Base-by-base conservation (phyloP, 2,329 filamentous ascomycete genomes). In the Colletotrichum siamense region DNA sequence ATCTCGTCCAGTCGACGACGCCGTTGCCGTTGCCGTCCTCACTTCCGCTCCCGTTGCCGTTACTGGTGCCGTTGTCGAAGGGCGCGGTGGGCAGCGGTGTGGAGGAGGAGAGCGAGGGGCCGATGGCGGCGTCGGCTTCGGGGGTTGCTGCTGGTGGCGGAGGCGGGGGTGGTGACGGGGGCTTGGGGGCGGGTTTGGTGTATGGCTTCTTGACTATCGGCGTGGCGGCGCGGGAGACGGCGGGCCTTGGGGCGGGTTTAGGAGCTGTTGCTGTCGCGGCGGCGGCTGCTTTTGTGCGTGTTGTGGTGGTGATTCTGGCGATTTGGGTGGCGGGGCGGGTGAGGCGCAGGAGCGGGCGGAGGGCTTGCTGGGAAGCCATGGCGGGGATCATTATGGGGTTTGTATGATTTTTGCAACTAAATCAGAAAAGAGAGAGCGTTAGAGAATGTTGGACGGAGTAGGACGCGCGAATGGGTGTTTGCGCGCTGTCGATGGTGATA, bases 1-100 rank as follows among this genome's bases (percentile, higher is more conserved):
- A 98, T 65, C 91, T 92, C 24, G 94, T 92, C 96, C 96, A 98
- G 89, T 98, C 94, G 77, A 92, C 87, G 3, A 30, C 15, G 59
- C 59, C 59, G 44, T 80, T 74, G 36, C 78, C 79, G 36, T 49
- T 32, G 18, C 30, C 18, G 67, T 44, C 22, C 67, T 26, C 57
- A 67, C 28, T 34, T 69, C 22, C 15, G 6, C 6, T 34, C 16
- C 3, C 10, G 49, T 57, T 39, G 15, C 26, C 18, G 69, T 44
- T 28, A 64, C 24, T 52, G 72, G 30, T 34, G 67, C 22, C 15
- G 59, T 62, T 62, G 12, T 62, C 30, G 7, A 36, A 59, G 30
- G 36, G 49, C 32, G 73, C 73, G 24, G 55, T 67, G 30, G 55
- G 69, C 9, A 68, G 55, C 15, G 63, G 22, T 2, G 72, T 28